Conservation (phyloP, 1,284 basidiomycete genomes). For the Heliocybe sulcata region DNA sequence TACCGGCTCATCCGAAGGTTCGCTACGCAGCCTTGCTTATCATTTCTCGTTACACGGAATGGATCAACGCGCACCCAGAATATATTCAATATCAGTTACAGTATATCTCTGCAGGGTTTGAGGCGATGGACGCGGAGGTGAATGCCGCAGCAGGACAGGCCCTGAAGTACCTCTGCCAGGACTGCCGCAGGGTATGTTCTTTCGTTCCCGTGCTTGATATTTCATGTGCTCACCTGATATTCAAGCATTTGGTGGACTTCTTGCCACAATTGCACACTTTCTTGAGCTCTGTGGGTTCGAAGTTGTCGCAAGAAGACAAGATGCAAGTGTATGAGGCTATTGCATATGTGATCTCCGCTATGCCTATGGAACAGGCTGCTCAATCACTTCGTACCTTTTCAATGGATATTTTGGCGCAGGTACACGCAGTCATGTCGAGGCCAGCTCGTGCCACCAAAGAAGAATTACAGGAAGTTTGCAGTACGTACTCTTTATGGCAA, state of each 20-base stretch:
- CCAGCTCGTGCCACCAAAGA: slow-evolving; percentile 46
- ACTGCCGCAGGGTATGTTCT: slow-evolving; percentile 74
- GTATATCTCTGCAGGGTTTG: slow-evolving; percentile 91
- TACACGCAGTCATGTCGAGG: slow-evolving; percentile 56
- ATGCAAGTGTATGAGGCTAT: slow-evolving; percentile 94
- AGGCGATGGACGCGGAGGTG: slow-evolving; percentile 75
- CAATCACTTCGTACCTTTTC: slow-evolving; percentile 82
- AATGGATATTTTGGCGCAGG: slow-evolving; percentile 62
- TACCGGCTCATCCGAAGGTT: slow-evolving; percentile 88
- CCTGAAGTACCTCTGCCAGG: slow-evolving; percentile 94
- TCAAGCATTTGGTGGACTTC: slow-evolving; percentile 84
- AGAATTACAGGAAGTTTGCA: slow-evolving; percentile 53
- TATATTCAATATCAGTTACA: slow-evolving; percentile 85
- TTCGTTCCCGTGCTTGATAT: not conserved
- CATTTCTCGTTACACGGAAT: slow-evolving; percentile 94
- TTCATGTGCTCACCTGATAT: slow-evolving; percentile 6
- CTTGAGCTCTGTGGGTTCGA: slow-evolving; percentile 68
- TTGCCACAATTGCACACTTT: slow-evolving; percentile 91
- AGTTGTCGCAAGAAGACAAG: slow-evolving; percentile 82
- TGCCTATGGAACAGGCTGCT: slow-evolving; percentile 83
- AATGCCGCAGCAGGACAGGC: slow-evolving; percentile 94
- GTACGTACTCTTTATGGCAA: slow-evolving; percentile 34
- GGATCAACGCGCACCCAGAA: slow-evolving; percentile 87
- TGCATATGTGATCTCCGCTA: slow-evolving; percentile 88
- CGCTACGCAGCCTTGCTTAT: slow-evolving; percentile 95